Percentiles rank a stretch among this genome's conserved stretches.
Conservation (phyloP, 495 filamentous ascomycete genomes). For the Recurvomyces mirabilis region DNA sequence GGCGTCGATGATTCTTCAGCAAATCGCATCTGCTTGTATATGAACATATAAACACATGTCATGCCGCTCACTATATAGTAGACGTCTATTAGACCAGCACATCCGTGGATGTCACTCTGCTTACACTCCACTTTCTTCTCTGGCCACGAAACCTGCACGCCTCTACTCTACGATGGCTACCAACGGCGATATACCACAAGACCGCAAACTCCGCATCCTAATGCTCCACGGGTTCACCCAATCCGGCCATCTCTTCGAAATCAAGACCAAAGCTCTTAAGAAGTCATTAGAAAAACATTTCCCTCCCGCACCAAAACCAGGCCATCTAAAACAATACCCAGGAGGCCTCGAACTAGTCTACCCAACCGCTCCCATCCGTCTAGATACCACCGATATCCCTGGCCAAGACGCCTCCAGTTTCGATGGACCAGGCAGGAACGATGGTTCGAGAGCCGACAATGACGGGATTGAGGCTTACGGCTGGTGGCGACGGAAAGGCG, state of each 20-base stretch:
- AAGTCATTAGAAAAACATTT: conserved; percentile 71
- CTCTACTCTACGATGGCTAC: conserved; percentile 13
- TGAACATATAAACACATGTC: no score
- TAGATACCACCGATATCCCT: conserved; percentile 52
- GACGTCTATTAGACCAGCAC: no score
- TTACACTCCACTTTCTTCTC: no score
- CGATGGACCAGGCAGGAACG: conserved; percentile 32
- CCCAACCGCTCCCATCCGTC: conserved; percentile 51
- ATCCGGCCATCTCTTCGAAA: conserved; percentile 73
- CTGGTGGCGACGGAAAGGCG: conserved; percentile 72
- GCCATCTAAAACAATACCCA: conserved; percentile 21
- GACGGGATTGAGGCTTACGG: conserved; percentile 55
- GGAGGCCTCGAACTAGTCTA: conserved; percentile 43
- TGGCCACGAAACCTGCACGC: no score
- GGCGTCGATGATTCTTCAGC: no score
- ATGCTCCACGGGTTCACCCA: conserved; percentile 73
- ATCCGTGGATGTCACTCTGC: no score
- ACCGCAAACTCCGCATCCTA: conserved; percentile 29
- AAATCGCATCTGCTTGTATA: no score
- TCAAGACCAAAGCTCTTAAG: conserved; percentile 77
- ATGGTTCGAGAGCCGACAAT: neutral
- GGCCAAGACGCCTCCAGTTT: conserved; percentile 45
- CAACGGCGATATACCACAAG: conserved; percentile 1
- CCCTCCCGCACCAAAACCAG: conserved; percentile 24
- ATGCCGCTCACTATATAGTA: neutral